A percentile compares a stretch with the other conserved stretches of the same genome.
These are phyloP conservation scores for Dictyophora rubrovolvata DNA, from an alignment of 768 basidiomycete species.

Conservation along the genomic window DNA sequence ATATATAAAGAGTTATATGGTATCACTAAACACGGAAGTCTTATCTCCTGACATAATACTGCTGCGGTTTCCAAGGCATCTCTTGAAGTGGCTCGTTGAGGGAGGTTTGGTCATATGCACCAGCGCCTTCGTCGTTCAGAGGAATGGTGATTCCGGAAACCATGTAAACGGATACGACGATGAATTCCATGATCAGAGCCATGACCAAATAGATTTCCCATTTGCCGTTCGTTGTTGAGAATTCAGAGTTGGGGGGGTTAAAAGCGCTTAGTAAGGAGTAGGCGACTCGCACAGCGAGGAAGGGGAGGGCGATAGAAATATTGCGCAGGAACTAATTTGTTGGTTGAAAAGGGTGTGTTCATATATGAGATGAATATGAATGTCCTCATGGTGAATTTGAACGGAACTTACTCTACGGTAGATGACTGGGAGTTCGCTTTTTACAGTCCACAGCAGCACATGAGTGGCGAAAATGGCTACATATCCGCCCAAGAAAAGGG, in stretches of 20 bases:
- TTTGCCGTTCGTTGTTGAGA: slow-evolving; percentile 26
- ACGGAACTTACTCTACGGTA: slow-evolving; percentile 4
- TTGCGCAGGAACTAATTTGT: slow-evolving; percentile 49
- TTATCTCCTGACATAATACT: too few relatives aligned
- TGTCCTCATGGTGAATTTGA: neutral
- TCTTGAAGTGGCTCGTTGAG: neutral
- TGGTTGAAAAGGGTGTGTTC: too few relatives aligned
- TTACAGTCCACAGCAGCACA: neutral
- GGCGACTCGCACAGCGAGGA: slow-evolving; percentile 48
- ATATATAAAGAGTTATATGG: too few relatives aligned
- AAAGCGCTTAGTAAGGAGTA: slow-evolving; percentile 52
- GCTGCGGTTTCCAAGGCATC: neutral
- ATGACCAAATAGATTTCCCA: slow-evolving; percentile 52
- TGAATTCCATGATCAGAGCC: slow-evolving; percentile 51
- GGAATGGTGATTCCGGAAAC: slow-evolving; percentile 20
- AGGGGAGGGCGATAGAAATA: slow-evolving; percentile 45
- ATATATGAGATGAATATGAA: slow-evolving; percentile 4
- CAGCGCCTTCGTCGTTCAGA: slow-evolving; percentile 14
- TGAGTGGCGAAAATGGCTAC: slow-evolving; percentile 23
- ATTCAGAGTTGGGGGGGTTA: slow-evolving; percentile 32
- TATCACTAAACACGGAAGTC: too few relatives aligned
- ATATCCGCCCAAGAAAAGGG: slow-evolving; percentile 27
- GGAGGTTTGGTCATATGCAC: neutral
- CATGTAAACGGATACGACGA: slow-evolving; percentile 35
- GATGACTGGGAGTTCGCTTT: neutral